Evolutionary conservation across 495 filamentous ascomycete genomes (phyloP).

Genomic region (Neurospora cerealis): DNA sequence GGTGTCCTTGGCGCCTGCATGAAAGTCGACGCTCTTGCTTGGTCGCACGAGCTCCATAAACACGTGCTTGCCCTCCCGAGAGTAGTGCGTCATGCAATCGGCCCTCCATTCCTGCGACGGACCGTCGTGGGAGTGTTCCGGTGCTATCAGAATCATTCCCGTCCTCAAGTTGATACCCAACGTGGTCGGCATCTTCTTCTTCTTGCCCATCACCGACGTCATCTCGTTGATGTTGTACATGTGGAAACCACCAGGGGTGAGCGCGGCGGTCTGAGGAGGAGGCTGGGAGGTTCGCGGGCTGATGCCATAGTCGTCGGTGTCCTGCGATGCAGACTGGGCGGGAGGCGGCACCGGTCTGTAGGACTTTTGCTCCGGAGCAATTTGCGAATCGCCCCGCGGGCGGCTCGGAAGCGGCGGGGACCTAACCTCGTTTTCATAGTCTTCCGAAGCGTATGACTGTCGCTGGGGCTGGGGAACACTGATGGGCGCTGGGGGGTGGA

Average conservation of each 20-base stretch:
- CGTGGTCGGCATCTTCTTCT: conserved; percentile 94
- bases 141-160: conserved; percentile 81
- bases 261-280: conserved; percentile 18
- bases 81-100: conserved; percentile 88
- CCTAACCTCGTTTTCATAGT: conserved; percentile 22
- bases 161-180: conserved; percentile 81
- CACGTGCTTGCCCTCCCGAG: conserved; percentile 94
- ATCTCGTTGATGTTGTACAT: conserved; percentile 96
- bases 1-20: conserved; percentile 94
- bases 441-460: conserved; percentile 16
- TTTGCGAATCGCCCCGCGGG: conserved; percentile 51
- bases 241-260: conserved; percentile 71
- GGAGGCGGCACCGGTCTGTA: conserved; percentile 30
- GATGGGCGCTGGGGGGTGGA: conserved; percentile 15
- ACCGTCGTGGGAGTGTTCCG: conserved; percentile 69
- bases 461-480: conserved; percentile 11
- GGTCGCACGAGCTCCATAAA: conserved; percentile 88
- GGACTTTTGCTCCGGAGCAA: conserved; percentile 38
- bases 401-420: conserved; percentile 54
- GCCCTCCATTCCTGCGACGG: conserved; percentile 86
- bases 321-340: conserved; percentile 5
- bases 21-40: conserved; percentile 89
- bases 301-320: conserved; percentile 13
- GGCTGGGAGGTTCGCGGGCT: conserved; percentile 14
- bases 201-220: conserved; percentile 85